Conservation (phyloP, 345 rosid species). For the Eucalyptus pauciflora region DNA sequence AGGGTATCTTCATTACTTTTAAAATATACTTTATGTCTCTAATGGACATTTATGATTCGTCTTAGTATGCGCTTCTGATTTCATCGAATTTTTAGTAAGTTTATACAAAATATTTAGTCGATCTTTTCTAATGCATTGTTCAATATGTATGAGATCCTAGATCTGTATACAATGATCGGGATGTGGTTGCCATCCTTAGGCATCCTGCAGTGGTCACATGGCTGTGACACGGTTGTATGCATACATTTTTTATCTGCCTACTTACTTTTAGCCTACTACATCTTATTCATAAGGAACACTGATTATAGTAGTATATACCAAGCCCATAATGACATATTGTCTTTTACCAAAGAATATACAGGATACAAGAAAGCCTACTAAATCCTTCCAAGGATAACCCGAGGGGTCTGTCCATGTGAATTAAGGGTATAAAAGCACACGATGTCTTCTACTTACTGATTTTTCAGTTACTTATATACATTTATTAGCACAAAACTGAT, state of each 20-base stretch:
- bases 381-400: neutral
- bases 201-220: neutral
- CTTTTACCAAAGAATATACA: neutral
- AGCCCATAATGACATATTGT: neutral
- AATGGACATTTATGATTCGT: neutral
- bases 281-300: neutral
- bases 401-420: neutral
- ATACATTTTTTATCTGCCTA: neutral
- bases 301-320: neutral
- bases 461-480: neutral
- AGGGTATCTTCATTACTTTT: neutral
- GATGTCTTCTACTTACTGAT: neutral
- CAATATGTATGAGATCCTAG: neutral
- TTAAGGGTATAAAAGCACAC: neutral
- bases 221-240: neutral
- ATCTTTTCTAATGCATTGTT: neutral
- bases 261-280: neutral
- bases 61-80: neutral
- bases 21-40: neutral
- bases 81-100: neutral
- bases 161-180: neutral
- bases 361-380: neutral
- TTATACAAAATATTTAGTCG: neutral
- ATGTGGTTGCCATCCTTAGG: neutral
- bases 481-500: neutral